A percentile compares a stretch with the other conserved stretches of the same genome.
These are phyloP conservation scores for Ceratocystis ficicola DNA, from an alignment of 2,329 filamentous ascomycete species.

Conservation along the genomic window DNA sequence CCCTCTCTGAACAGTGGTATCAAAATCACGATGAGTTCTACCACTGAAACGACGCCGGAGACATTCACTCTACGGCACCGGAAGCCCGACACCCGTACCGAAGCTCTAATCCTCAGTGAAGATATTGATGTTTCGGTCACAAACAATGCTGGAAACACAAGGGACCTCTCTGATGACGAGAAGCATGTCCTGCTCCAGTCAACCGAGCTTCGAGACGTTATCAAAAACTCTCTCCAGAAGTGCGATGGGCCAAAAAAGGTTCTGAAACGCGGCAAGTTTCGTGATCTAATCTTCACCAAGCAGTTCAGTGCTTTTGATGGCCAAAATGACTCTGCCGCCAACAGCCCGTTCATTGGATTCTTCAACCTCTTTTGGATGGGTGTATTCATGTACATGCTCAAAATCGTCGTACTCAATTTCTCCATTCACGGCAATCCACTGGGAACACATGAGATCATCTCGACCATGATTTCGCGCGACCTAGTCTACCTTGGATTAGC, in stretches of 20 bases:
- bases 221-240: conserved; percentile 13
- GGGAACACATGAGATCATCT: conserved; percentile 59
- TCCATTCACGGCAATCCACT: conserved; percentile 54
- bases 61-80: conserved; percentile 7
- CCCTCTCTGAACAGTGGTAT: neutral
- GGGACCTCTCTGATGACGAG: conserved; percentile 25
- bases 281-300: conserved; percentile 54
- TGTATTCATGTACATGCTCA: conserved; percentile 53
- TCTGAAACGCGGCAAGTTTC: conserved; percentile 28
- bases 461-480: conserved; percentile 49
- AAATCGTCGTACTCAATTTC: conserved; percentile 58
- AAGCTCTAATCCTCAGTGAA: conserved; percentile 22
- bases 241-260: conserved; percentile 9
- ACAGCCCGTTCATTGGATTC: conserved; percentile 66
- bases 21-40: neutral
- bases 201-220: conserved; percentile 14
- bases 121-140: conserved; percentile 22
- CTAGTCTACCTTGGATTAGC: conserved; percentile 46
- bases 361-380: conserved; percentile 68
- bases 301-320: conserved; percentile 65
- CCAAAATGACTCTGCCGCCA: conserved; percentile 50
- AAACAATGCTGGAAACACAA: conserved; percentile 20
- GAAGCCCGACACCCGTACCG: conserved; percentile 6
- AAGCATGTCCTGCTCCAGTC: conserved; percentile 18
- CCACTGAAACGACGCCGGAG: neutral